These are phyloP conservation scores for Diaporthe amygdali DNA, from an alignment of 2,329 filamentous ascomycete genomes.

Conservation along the genomic window DNA sequence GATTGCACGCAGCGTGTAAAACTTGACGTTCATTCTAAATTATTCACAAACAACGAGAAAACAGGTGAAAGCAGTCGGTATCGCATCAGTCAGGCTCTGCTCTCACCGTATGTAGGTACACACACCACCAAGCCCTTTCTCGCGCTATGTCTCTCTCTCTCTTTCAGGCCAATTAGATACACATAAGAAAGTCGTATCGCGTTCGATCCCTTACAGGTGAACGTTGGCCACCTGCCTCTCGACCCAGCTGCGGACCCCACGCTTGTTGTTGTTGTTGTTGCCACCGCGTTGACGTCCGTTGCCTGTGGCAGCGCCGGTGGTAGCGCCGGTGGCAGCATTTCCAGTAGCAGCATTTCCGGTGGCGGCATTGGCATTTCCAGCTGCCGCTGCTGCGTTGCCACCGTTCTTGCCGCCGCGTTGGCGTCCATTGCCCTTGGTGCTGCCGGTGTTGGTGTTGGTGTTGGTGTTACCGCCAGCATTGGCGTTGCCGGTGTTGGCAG, in stretches of 20 bases:
- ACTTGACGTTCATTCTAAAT: conserved; percentile 1
- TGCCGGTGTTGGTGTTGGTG: neutral
- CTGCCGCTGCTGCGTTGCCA: neutral
- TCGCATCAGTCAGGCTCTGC: conserved; percentile 6
- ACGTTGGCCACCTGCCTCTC: neutral
- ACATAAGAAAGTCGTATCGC: conserved; percentile 9
- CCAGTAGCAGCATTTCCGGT: neutral
- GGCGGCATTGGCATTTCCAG: neutral
- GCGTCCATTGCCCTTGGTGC: neutral
- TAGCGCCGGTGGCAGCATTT: neutral
- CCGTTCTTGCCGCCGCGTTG: neutral
- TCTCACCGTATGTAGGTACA: neutral
- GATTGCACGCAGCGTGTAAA: neutral
- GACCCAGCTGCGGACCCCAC: neutral
- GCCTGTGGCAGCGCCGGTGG: neutral
- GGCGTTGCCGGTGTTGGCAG: neutral
- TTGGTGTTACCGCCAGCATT: conserved; percentile 1
- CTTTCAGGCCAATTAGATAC: conserved; percentile 1
- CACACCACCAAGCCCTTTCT: neutral
- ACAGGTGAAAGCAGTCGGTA: neutral
- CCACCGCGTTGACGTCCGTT: neutral
- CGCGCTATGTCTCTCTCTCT: neutral
- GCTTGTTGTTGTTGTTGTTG: conserved; percentile 13
- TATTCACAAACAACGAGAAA: neutral
- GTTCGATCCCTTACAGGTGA: neutral